Base-by-base conservation (phyloP, 768 basidiomycete genomes). In the Leucocoprinus sp. region DNA sequence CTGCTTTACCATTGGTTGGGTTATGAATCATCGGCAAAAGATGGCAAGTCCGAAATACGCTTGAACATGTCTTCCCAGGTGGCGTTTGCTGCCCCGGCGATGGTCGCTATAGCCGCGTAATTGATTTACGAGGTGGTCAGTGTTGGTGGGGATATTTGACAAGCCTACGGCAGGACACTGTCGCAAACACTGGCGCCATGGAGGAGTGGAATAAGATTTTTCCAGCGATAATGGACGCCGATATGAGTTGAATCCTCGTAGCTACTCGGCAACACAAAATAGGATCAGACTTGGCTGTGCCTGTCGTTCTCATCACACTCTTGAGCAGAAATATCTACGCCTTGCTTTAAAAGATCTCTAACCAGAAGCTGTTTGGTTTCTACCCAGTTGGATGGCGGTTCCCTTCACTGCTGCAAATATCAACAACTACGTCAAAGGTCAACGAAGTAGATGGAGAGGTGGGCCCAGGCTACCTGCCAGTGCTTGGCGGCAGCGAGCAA, bases 201-300 rank as follows among this genome's bases (percentile, higher is more conserved):
- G 24, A 28, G 21, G 43, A n/a, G 35, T 43, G n/a, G 26, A 27
- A 15, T n/a, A n/a, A n/a, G n/a, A n/a, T n/a, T n/a, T n/a, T n/a
- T n/a, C n/a, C n/a, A n/a, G n/a, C 21, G 39, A 36, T 48, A 33
- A 48, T 34, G 39, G 41, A 39, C 9, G 8, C 46, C 14, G 26
- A 31, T 36, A 33, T 40, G 21, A 36, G 31, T 27, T 14, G 24
- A 19, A 17, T 24, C n/a, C 29, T 37, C 24, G 9, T 18, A 18
- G 23, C 26, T 35, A 18, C 24, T 37, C 33, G 21, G 34, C 39
- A 18, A 18, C 12, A 22, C 27, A 26, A 28, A 36, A 15, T 36
- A 31, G 40, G 46, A 14, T 15, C 46, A 42, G 35, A 34, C 12
- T 19, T 18, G 46, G 46, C 38, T 48, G 46, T 40, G 46, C 39